Evolutionary conservation across 768 basidiomycete species (phyloP).

Genomic region (Mycena crocata): DNA sequence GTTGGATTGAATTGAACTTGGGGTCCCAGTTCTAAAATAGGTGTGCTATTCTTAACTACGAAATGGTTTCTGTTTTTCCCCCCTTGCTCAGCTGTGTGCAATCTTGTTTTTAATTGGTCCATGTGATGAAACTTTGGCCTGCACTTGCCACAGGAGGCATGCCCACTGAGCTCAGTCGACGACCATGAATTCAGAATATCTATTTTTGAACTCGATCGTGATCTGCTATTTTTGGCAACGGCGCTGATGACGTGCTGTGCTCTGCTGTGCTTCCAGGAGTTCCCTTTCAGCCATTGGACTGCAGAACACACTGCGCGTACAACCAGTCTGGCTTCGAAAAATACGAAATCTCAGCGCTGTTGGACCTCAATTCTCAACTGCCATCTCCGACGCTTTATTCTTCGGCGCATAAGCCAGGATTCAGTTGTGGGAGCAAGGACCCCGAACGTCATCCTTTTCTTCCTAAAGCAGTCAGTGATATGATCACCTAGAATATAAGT

Average conservation of each 20-base stretch:
- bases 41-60: no score
- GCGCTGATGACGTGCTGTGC: background rate
- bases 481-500: slow-evolving; percentile 1
- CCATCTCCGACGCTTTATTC: background rate
- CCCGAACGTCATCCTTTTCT: background rate
- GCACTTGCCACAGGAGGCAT: no score
- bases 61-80: no score
- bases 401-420: background rate
- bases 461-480: background rate
- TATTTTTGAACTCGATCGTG: no score
- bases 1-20: no score
- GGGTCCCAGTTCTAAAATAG: no score
- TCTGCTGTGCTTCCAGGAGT: no score
- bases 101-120: no score
- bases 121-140: no score
- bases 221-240: background rate
- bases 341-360: background rate
- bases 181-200: no score
- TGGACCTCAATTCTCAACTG: background rate
- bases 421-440: background rate
- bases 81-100: no score
- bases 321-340: background rate
- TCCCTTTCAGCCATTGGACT: background rate
- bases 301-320: background rate
- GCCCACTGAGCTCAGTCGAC: no score